Percentiles rank a stretch among this genome's conserved stretches.
Conservation (phyloP, 257 asterid genomes). For the Solanum bulbocastanum region DNA sequence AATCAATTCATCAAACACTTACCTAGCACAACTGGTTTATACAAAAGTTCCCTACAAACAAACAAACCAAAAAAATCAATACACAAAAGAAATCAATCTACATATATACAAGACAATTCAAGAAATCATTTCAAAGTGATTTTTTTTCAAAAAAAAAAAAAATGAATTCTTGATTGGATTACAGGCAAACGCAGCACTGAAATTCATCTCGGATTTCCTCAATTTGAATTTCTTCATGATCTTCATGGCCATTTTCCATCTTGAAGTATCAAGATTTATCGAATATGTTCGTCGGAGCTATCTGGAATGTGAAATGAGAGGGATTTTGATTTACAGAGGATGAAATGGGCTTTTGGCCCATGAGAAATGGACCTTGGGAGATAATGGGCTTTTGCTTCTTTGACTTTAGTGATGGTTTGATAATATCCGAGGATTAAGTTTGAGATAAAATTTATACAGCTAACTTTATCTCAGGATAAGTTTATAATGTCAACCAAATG, state of each 20-base stretch:
- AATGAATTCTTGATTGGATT: constrained; percentile 32
- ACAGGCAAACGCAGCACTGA: constrained; percentile 64
- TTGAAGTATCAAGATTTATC: neutral
- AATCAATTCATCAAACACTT: neutral
- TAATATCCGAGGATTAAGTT: neutral
- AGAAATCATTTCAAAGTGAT: neutral
- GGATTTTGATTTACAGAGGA: neutral
- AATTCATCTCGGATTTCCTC: constrained; percentile 49
- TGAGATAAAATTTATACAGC: neutral
- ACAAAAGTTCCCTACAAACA: constrained; percentile 52
- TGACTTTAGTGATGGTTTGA: neutral
- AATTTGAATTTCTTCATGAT: constrained; percentile 1
- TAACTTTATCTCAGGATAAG: too few species aligned
- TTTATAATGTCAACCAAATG: neutral
- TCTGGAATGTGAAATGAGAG: neutral
- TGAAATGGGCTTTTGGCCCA: neutral
- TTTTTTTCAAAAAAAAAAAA: neutral
- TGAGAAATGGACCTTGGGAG: neutral
- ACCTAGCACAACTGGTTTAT: constrained; percentile 71
- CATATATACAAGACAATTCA: neutral
- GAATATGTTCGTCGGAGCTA: neutral
- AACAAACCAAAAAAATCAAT: neutral
- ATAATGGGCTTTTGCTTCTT: neutral
- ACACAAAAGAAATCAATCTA: neutral
- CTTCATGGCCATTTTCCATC: constrained; percentile 26